Evolutionary conservation across 1,139 yeast genomes (phyloP), one percentile per base, ranked within the genome.

Genomic region (Zhuliangozyma parablackwelliae): DNA sequence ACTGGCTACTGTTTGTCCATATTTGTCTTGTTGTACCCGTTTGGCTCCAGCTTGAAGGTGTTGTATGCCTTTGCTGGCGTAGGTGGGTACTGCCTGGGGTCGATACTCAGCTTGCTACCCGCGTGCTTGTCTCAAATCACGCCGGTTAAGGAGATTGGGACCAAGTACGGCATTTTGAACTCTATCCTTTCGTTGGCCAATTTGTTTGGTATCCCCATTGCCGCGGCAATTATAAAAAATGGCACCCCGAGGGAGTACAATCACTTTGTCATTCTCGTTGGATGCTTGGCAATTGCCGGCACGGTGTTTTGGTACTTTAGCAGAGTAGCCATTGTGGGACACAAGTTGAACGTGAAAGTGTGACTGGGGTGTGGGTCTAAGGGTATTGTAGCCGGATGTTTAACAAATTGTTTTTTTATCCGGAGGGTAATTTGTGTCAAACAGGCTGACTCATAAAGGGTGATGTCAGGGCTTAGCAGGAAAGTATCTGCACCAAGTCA

Each of bases 121-220:
- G 64, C 65, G 3, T 69, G 74, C 38, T 54, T 69, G 30, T 57
- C 69, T 1, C 61, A 59, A 23, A 66, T 68, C 28, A 62, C 70
- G n/a, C 65, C 61, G 5, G 65, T 59, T 1, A 50, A 57, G 30
- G 57, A 60, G 33, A 64, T 69, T 45, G 75, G 75, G n/a, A 59
- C 63, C 30, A 53, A 68, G 25, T 69, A 65, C 39, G 74, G 75
- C 1, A 44, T 66, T 11, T 56, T 65, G 49, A 63, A 65, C 48
- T 59, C 63, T 29, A 54, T 65, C 39, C 59, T 65, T n/a, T 65
- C 72, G 36, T 42, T 62, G 34, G 72, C 72, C 3, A 66, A 65
- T 38, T 53, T 69, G 31, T 53, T 69, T 34, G 73, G 72, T 11
- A 58, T 69, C n/a, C 74, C 74, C 4, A 47, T 65, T n/a, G 72